Evolutionary conservation across 345 rosid genomes (phyloP), one percentile per base, ranked within the genome.

Genomic region (Corymbia maculata): DNA sequence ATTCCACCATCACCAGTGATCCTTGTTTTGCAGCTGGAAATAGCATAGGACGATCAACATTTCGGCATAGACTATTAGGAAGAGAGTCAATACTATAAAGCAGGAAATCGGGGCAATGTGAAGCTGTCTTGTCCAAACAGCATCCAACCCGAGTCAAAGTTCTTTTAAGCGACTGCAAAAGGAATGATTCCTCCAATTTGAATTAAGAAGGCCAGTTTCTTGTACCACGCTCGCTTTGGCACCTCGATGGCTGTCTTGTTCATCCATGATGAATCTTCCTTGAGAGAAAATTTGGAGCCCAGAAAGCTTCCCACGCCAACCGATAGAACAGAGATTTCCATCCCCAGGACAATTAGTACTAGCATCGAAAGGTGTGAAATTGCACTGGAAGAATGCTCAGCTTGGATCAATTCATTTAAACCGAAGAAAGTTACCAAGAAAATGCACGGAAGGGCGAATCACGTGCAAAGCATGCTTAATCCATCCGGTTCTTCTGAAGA

Each of bases 301-400:
- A 86, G 13, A 52, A 32, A 53, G 87, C 87, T 86, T 51, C 87
- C 68, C 4, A 52, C 68, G 22, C n/a, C 15, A 13, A 86, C 87
- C 28, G 53, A 42, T 30, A 68, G 87, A 45, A 53, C 87, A 3
- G 87, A 86, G 61, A 86, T 91, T 30, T 91, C 93, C 88, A 92
- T 89, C 92, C 93, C 89, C 86, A 91, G 85, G 90, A 92, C 88
- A 22, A 92, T 91, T 24, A 91, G 88, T 49, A 92, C 92, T 87
- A 92, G 87, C 93, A 92, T 92, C 24, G 93, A 88, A 47, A 92
- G 91, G 45, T 90, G 90, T 75, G 93, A 92, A 79, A 92, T 92
- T 24, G 93, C 93, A 42, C 93, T 90, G 51, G 51, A 50, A 50
- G 51, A 50, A 50, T 50, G 51, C 51, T 50, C 51, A 50, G 51